phyloP scores from a whole-genome alignment of 805 yeast species.

The Debaryomyces tyrocola region DNA sequence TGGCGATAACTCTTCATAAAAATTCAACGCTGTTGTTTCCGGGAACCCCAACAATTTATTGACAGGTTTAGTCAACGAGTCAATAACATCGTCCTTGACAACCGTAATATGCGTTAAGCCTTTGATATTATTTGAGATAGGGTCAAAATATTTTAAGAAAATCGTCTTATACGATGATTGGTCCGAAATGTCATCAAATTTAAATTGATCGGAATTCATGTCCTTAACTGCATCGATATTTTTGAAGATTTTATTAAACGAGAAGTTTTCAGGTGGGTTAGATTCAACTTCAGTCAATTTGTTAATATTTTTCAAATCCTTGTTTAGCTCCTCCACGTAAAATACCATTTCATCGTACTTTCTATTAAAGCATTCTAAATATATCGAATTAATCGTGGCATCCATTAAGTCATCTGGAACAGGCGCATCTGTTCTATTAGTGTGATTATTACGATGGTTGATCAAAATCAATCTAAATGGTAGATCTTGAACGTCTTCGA shows the following conservation, averaged over 20 bases:
- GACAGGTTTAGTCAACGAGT: conserved; percentile 40
- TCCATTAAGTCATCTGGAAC: conserved; percentile 28
- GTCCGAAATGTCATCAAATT: conserved; percentile 15
- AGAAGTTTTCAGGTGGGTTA: conserved; percentile 22
- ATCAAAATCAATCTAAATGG: conserved; percentile 63
- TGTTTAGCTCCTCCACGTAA: conserved; percentile 62
- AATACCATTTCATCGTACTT: conserved; percentile 54
- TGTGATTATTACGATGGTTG: conserved; percentile 66
- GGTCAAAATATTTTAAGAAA: conserved; percentile 70
- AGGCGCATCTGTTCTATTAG: conserved; percentile 58
- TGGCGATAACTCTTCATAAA: conserved; percentile 64
- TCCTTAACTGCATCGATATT: conserved; percentile 13
- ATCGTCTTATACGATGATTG: conserved; percentile 23
- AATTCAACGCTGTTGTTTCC: conserved; percentile 30
- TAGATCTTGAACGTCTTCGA: conserved; percentile 7
- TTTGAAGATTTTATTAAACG: conserved; percentile 17
- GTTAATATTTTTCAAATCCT: conserved; percentile 37
- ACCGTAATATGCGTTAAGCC: conserved; percentile 67
- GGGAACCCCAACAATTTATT: conserved; percentile 42
- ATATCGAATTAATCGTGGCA: conserved; percentile 51
- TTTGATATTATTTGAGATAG: conserved; percentile 47
- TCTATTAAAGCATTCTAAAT: conserved; percentile 44
- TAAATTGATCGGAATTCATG: conserved; percentile 1
- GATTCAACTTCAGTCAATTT: conserved; percentile 10
- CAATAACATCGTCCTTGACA: conserved; percentile 45